Percentiles rank a stretch among this genome's conserved stretches.
Evolutionary conservation across 176 grass and related monocot species (phyloP).

Genomic region (Triticum timopheevii): DNA sequence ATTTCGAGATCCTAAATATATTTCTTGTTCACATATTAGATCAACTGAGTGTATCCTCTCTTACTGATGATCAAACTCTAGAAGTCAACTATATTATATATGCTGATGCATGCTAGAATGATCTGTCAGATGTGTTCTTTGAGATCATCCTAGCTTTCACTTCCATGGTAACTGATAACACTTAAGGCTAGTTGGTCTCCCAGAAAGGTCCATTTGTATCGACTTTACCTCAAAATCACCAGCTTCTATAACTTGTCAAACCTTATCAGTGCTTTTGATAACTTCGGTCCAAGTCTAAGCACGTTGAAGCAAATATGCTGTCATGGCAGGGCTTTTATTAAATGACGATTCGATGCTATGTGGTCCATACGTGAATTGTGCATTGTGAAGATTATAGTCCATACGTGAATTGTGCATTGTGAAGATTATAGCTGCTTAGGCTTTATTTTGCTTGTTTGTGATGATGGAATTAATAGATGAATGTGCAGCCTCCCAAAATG

Average conservation of each 20-base stretch:
- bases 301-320: no score
- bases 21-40: not conserved
- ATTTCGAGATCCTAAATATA: not conserved
- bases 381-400: no score
- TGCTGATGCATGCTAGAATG: not conserved
- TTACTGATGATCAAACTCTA: not conserved
- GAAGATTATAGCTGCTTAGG: not conserved
- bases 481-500: not conserved
- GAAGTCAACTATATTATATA: constrained; percentile 1
- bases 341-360: not conserved
- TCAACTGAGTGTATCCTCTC: not conserved
- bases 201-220: no score
- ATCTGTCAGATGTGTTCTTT: not conserved
- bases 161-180: not conserved
- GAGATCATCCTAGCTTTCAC: not conserved
- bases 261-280: no score
- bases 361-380: not conserved
- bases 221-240: no score
- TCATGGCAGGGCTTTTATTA: no score
- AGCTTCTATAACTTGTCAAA: no score
- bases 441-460: not conserved
- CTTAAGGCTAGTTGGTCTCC: not conserved
- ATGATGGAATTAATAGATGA: not conserved
- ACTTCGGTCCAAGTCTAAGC: no score
- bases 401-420: no score